A percentile compares a stretch with the other conserved stretches of the same genome.
Evolutionary conservation across 345 rosid genomes (phyloP).

Genomic region (Lagerstroemia speciosa): DNA sequence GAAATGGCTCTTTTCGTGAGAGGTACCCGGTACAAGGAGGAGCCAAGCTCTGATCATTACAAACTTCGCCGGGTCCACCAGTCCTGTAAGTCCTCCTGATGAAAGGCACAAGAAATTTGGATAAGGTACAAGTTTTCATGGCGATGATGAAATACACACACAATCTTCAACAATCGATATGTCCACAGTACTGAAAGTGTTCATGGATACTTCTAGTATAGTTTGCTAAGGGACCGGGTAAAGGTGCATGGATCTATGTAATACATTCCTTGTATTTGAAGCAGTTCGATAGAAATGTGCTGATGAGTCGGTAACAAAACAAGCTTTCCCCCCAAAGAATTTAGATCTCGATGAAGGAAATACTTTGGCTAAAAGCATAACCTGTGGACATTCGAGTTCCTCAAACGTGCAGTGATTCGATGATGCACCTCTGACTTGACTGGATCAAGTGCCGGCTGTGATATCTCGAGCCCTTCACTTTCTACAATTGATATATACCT

Average conservation of each 20-base stretch:
- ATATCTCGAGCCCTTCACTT: conserved; percentile 55
- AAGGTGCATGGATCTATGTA: too few species aligned
- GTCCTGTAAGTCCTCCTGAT: conserved; percentile 49
- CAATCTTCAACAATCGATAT: neutral
- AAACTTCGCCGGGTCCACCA: conserved; percentile 25
- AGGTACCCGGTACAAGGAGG: conserved; percentile 74
- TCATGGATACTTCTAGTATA: neutral
- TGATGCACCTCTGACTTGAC: conserved; percentile 56
- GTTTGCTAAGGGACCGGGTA: neutral
- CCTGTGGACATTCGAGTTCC: conserved; percentile 57
- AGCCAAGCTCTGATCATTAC: conserved; percentile 34
- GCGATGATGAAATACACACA: too few species aligned
- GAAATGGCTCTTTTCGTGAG: neutral
- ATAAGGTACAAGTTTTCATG: conserved; percentile 7
- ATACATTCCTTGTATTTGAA: too few species aligned
- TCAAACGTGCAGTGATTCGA: conserved; percentile 51
- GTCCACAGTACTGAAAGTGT: neutral
- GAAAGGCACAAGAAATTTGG: conserved; percentile 8
- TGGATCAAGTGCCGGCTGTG: conserved; percentile 60
- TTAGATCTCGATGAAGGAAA: neutral
- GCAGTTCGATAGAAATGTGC: neutral
- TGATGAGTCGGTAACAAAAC: neutral
- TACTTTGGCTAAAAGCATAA: conserved; percentile 11
- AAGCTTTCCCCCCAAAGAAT: neutral
- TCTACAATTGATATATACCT: conserved; percentile 48